Base-by-base conservation (phyloP, 208 protist species). In the Trypanosoma melophagium region DNA sequence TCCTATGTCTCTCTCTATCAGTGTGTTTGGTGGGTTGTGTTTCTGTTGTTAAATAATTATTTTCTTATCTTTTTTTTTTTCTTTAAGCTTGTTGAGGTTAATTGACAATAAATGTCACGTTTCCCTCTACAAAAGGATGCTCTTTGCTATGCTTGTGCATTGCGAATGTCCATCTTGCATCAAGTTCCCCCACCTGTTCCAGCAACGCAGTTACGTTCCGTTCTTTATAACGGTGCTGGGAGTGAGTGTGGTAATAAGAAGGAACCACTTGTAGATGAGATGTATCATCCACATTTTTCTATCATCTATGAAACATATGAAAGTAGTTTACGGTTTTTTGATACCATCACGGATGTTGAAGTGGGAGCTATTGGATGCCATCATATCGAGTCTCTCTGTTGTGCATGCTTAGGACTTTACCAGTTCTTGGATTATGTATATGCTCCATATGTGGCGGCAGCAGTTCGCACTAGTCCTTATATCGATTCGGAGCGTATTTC, bases 81-180 rank as follows among this genome's bases (percentile, higher is more conserved):
- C 19, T 3, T 53, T 16, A 16, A 59, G 13, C 5, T 12, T 38
- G 28, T 13, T 4, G 42, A 31, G 42, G 44, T 8, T 13, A 16
- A 19, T 1, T 5, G 16, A 24, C 17, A 64, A 35, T 35, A 40
- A 22, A 61, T 41, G 57, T 22, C 24, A 50, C 9, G 22, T 4
- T 61, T 3, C 57, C 9, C 45, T 56, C 9, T 14, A 19, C 19
- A 56, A 49, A 89, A 84, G 71, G 72, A 84, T 51, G 71, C 53
- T 8, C 58, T 95, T 31, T 95, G 90, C 64, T 90, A 92, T 56
- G 61, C 66, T 40, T 95, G 90, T 71, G 90, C 87, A 31, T 66
- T 92, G 41, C 86, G 90, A 53, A 93, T 95, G 90, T 91, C 90
- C 2, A 95, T 92, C 62, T 71, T 95, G 50, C 85, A 86, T 60